These are phyloP conservation scores for Angomonas ambiguus DNA, from an alignment of 208 protist genomes.

Conservation along the genomic window DNA sequence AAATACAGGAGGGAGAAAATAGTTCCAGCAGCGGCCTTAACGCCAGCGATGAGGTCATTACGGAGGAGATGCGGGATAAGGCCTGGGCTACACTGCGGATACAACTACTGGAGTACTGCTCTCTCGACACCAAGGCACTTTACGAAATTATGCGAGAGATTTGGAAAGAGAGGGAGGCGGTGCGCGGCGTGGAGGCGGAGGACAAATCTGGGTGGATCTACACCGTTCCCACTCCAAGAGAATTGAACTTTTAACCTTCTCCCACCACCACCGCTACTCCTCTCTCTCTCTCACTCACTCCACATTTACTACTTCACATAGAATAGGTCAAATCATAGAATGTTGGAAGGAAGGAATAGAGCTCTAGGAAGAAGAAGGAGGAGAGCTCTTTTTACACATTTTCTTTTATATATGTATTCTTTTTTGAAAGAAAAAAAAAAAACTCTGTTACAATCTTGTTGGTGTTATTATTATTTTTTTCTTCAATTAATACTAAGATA, in stretches of 20 bases:
- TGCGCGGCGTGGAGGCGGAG: constrained; percentile 23
- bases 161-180: constrained; percentile 52
- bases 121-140: constrained; percentile 76
- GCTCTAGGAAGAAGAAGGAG: too few species aligned
- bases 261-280: neutral
- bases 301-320: neutral
- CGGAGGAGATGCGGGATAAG: constrained; percentile 49
- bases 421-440: constrained; percentile 2
- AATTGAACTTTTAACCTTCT: constrained; percentile 41
- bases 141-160: constrained; percentile 90
- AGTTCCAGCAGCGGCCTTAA: neutral
- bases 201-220: constrained; percentile 87
- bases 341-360: neutral
- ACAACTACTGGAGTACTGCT: constrained; percentile 90
- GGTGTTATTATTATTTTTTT: neutral
- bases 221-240: constrained; percentile 48
- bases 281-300: neutral
- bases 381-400: too few species aligned
- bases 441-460: neutral
- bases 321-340: neutral
- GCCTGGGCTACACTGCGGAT: constrained; percentile 75
- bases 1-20: neutral
- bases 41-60: constrained; percentile 18
- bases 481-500: neutral
- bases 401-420: neutral